These are phyloP conservation scores for Pseudogymnoascus sp. DNA, from an alignment of 2,329 filamentous ascomycete genomes.

Conservation along the genomic window DNA sequence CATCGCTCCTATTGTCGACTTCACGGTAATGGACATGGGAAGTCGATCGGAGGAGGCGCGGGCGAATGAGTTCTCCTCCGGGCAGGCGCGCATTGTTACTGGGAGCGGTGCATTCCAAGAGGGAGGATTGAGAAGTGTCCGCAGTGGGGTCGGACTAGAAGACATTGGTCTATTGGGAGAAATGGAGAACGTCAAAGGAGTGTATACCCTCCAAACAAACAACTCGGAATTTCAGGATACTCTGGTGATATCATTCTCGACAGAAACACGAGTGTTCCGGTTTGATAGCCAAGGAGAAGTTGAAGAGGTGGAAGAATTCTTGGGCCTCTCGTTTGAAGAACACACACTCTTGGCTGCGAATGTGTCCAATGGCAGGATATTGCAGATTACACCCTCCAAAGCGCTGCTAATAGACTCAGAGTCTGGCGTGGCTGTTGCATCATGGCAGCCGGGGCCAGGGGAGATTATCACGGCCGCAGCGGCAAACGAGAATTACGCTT, in stretches of 20 bases:
- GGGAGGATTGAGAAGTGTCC: slow-evolving; percentile 79
- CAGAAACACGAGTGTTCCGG: slow-evolving; percentile 74
- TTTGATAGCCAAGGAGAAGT: slow-evolving; percentile 71
- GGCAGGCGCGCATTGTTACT: slow-evolving; percentile 87
- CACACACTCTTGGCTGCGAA: slow-evolving; percentile 67
- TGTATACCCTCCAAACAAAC: slow-evolving; percentile 59
- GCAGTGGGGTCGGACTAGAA: slow-evolving; percentile 88
- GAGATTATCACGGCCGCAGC: slow-evolving; percentile 70
- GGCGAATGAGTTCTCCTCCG: slow-evolving; percentile 69
- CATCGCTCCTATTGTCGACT: slow-evolving; percentile 87
- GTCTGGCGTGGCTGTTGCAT: slow-evolving; percentile 44
- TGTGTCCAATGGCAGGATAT: slow-evolving; percentile 52
- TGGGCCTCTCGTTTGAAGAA: slow-evolving; percentile 60
- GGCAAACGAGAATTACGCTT: slow-evolving; percentile 59
- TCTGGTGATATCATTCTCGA: slow-evolving; percentile 71
- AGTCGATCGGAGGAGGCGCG: slow-evolving; percentile 42
- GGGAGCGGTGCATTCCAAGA: slow-evolving; percentile 87
- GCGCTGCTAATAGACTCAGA: slow-evolving; percentile 58
- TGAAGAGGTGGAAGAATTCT: slow-evolving; percentile 75
- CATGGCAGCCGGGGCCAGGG: slow-evolving; percentile 47
- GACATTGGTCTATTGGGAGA: slow-evolving; percentile 77
- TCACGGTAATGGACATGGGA: slow-evolving; percentile 93
- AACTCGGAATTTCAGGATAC: slow-evolving; percentile 53
- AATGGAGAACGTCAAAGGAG: slow-evolving; percentile 62
- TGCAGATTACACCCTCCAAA: slow-evolving; percentile 67